Evolutionary conservation across 2,329 filamentous ascomycete species (phyloP).

Genomic region (Remersonia thermophila): DNA sequence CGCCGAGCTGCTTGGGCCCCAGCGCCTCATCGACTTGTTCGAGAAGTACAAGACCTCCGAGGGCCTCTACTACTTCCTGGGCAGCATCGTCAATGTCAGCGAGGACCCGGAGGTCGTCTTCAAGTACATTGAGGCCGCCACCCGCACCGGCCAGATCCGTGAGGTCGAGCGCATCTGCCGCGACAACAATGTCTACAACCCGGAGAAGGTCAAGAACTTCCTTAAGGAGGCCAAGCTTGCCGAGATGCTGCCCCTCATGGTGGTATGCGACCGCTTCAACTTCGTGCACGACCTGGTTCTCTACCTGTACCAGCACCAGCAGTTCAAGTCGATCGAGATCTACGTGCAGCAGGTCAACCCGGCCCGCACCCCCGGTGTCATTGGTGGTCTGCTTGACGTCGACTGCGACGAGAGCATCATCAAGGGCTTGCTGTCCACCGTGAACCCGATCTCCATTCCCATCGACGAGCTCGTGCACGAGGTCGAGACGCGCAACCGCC

Average conservation of each 20-base stretch:
- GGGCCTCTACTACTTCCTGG: constrained; percentile 95
- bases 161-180: constrained; percentile 96
- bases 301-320: constrained; percentile 96
- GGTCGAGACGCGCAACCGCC: constrained; percentile 88
- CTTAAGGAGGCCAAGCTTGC: constrained; percentile 87
- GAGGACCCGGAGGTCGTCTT: constrained; percentile 94
- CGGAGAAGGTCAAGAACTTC: constrained; percentile 98
- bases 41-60: constrained; percentile 97
- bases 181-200: constrained; percentile 80
- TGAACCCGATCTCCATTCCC: constrained; percentile 73
- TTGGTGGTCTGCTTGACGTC: constrained; percentile 87
- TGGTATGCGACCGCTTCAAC: constrained; percentile 98
- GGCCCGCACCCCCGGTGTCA: constrained; percentile 75
- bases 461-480: constrained; percentile 90
- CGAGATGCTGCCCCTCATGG: constrained; percentile 92
- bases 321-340: constrained; percentile 96
- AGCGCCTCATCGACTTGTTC: constrained; percentile 78
- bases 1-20: constrained; percentile 84
- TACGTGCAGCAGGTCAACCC: constrained; percentile 98
- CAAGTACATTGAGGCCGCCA: constrained; percentile 98
- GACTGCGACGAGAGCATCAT: constrained; percentile 96
- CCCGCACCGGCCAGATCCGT: constrained; percentile 81
- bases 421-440: constrained; percentile 76
- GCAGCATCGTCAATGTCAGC: constrained; percentile 92
- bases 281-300: constrained; percentile 95